phyloP scores from a whole-genome alignment of 1,284 basidiomycete species.

The Kwoniella shivajii region DNA sequence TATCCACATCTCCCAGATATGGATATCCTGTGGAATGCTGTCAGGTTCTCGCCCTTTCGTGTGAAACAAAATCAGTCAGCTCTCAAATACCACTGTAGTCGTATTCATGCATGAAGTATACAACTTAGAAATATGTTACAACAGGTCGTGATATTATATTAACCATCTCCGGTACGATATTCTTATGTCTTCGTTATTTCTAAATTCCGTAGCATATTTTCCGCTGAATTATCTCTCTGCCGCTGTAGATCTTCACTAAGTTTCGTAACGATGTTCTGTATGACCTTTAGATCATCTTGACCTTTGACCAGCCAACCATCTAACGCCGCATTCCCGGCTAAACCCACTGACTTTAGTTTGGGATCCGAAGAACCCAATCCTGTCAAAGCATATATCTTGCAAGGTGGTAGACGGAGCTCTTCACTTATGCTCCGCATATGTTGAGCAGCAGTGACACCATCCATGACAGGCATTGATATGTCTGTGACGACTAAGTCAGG shows the following conservation, averaged over 20 bases:
- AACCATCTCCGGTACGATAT: not conserved
- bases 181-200: not conserved
- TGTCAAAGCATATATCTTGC: constrained; percentile 36
- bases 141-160: no score
- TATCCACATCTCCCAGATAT: no score
- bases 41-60: no score
- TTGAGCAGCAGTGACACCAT: constrained; percentile 29
- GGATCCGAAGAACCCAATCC: constrained; percentile 38
- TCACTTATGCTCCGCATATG: constrained; percentile 30
- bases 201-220: not conserved
- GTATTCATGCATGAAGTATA: no score
- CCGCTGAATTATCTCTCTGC: not conserved
- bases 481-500: constrained; percentile 38
- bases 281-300: constrained; percentile 25
- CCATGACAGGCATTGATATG: constrained; percentile 38
- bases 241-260: not conserved
- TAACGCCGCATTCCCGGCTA: constrained; percentile 27
- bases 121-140: no score
- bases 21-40: no score
- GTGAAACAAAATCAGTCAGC: no score
- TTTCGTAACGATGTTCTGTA: constrained; percentile 25
- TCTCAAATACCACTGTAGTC: no score
- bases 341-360: constrained; percentile 20
- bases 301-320: constrained; percentile 44
- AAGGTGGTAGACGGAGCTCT: constrained; percentile 2